A percentile compares a stretch with the other conserved stretches of the same genome.
Conservation (phyloP, 2,329 filamentous ascomycete species). For the Metarhizium robertsii region DNA sequence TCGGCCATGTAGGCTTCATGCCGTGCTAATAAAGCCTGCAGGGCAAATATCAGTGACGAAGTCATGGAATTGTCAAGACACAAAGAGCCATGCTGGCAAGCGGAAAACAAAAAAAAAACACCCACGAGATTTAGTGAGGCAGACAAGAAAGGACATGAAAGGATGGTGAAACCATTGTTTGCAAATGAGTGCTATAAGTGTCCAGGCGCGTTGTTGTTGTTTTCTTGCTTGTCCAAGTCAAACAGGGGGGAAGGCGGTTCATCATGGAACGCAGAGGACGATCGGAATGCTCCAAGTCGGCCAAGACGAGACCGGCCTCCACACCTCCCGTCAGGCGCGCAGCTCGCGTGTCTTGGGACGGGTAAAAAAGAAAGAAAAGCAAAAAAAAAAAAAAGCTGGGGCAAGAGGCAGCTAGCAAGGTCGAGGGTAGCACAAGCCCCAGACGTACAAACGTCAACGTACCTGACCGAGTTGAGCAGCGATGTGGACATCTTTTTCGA, state of each 20-base stretch:
- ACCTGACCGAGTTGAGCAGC: slow-evolving; percentile 90
- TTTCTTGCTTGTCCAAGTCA: background rate
- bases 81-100: background rate
- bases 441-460: slow-evolving; percentile 27
- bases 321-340: background rate
- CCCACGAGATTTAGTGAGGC: background rate
- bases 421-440: background rate
- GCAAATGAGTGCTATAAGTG: background rate
- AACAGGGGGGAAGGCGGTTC: background rate
- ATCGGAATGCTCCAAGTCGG: slow-evolving; percentile 5
- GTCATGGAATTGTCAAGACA: slow-evolving; percentile 9
- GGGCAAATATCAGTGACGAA: slow-evolving; percentile 58
- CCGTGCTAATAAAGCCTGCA: slow-evolving; percentile 80
- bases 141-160: background rate
- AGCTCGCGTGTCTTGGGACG: background rate
- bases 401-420: background rate
- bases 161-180: background rate
- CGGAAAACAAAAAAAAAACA: background rate
- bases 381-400: background rate
- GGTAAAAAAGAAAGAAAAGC: background rate
- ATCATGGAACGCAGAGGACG: background rate
- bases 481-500: slow-evolving; percentile 80
- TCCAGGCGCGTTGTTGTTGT: background rate
- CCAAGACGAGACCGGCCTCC: background rate
- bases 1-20: slow-evolving; percentile 94